Percentiles rank a stretch among this genome's conserved stretches.
Evolutionary conservation across 164 flowering plant species (phyloP).

Genomic region (Chimonanthus praecox): DNA sequence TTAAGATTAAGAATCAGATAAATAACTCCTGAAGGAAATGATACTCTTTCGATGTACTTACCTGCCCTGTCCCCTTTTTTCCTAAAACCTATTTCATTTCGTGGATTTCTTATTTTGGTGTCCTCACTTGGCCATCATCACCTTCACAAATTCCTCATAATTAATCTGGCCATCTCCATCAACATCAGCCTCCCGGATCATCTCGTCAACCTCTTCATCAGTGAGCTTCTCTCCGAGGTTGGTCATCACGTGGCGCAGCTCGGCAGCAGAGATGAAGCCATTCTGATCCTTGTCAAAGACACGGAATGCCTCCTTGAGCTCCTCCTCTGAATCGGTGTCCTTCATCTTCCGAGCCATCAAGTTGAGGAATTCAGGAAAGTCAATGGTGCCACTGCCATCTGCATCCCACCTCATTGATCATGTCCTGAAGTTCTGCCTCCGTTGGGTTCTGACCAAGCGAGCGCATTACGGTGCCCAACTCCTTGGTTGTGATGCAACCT

Average conservation of each 20-base stretch:
- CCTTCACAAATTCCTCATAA: conserved; percentile 75
- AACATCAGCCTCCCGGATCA: conserved; percentile 84
- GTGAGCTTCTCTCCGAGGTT: conserved; percentile 79
- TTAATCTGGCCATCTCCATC: conserved; percentile 83
- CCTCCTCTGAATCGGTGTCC: conserved; percentile 84
- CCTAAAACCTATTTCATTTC: not conserved
- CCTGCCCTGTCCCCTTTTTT: not conserved
- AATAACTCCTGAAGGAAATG: not conserved
- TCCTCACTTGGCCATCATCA: conserved; percentile 72
- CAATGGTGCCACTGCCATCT: conserved; percentile 78
- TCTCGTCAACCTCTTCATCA: conserved; percentile 76
- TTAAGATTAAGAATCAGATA: too few relatives aligned
- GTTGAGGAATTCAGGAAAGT: conserved; percentile 75
- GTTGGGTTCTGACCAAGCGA: conserved; percentile 80
- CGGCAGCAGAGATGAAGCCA: conserved; percentile 83
- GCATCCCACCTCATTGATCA: conserved; percentile 84
- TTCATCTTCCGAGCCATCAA: conserved; percentile 87
- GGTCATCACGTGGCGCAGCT: conserved; percentile 79
- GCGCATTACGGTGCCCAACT: conserved; percentile 78
- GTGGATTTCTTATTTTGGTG: not conserved
- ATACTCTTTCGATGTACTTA: too few relatives aligned
- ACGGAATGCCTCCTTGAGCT: conserved; percentile 74
- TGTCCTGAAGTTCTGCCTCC: conserved; percentile 80
- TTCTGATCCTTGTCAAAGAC: conserved; percentile 83
- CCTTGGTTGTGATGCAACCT: conserved; percentile 88